Percentiles rank a stretch among this genome's conserved stretches.
Conservation (phyloP, 2,329 filamentous ascomycete genomes). For the Colletotrichum liaoningense region DNA sequence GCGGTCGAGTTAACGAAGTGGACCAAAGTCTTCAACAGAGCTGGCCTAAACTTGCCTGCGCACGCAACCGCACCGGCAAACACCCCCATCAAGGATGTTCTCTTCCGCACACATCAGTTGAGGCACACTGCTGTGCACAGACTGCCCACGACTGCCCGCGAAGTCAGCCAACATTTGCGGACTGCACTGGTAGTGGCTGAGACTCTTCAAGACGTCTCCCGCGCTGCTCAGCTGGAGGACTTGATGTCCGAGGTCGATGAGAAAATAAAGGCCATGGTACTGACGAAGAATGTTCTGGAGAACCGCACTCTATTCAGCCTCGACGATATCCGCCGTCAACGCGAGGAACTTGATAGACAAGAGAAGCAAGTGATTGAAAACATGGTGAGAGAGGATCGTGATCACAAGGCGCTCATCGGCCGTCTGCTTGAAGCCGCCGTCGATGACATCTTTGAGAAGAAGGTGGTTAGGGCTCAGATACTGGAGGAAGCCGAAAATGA, state of each 20-base stretch:
- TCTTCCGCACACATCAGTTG: slow-evolving; percentile 23
- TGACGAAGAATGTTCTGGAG: slow-evolving; percentile 48
- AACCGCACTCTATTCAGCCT: slow-evolving; percentile 40
- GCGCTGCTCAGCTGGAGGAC: slow-evolving; percentile 43
- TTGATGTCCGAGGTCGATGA: slow-evolving; percentile 42
- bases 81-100: background rate
- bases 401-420: slow-evolving; percentile 45
- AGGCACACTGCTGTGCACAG: slow-evolving; percentile 49
- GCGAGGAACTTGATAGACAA: slow-evolving; percentile 49
- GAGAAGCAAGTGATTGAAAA: slow-evolving; percentile 43
- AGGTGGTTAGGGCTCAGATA: background rate
- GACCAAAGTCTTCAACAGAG: slow-evolving; percentile 41
- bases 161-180: slow-evolving; percentile 42
- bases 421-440: slow-evolving; percentile 44
- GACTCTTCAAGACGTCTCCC: slow-evolving; percentile 42
- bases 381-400: slow-evolving; percentile 43
- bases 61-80: slow-evolving; percentile 37
- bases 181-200: slow-evolving; percentile 43
- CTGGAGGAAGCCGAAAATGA: background rate
- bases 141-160: slow-evolving; percentile 40
- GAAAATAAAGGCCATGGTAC: slow-evolving; percentile 46
- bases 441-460: slow-evolving; percentile 12
- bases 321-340: slow-evolving; percentile 45
- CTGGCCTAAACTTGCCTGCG: slow-evolving; percentile 39
- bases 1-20: slow-evolving; percentile 51